phyloP scores from a whole-genome alignment of 1,284 basidiomycete species.

The Boletellus deceptivus region DNA sequence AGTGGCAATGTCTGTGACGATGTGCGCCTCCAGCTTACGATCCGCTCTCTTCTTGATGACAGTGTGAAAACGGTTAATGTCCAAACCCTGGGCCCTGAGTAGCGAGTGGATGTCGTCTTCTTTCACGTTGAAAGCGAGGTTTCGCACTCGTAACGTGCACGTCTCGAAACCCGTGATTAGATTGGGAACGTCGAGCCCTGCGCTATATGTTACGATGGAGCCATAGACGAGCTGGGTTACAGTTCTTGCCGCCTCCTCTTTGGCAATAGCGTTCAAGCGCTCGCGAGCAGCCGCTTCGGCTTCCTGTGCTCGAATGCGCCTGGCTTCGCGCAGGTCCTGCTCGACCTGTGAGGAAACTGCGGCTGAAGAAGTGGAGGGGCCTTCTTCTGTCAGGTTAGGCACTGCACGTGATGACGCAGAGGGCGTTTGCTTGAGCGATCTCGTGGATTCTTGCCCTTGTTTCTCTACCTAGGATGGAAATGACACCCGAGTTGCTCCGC shows the following conservation, averaged over 20 bases:
- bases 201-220: constrained; percentile 47
- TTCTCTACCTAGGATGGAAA: constrained; percentile 2
- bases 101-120: constrained; percentile 39
- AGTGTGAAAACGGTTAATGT: constrained; percentile 33
- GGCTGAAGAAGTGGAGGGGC: not conserved
- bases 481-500: not conserved
- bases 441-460: not conserved
- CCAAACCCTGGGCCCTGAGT: constrained; percentile 39
- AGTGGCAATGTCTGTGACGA: constrained; percentile 39
- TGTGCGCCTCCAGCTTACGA: constrained; percentile 32
- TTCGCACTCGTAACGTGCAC: constrained; percentile 42
- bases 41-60: constrained; percentile 24
- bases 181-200: constrained; percentile 43
- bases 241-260: constrained; percentile 39
- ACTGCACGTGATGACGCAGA: not conserved
- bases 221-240: constrained; percentile 43
- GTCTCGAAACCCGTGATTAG: constrained; percentile 49
- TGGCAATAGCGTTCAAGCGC: constrained; percentile 8
- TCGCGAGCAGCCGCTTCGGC: constrained; percentile 15
- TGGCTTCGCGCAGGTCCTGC: not conserved
- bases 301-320: constrained; percentile 1
- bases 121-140: constrained; percentile 40
- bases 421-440: not conserved
- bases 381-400: not conserved
- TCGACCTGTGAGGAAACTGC: not conserved